Conservation (phyloP, 495 filamentous ascomycete species). For the Aspergillus nanangensis region DNA sequence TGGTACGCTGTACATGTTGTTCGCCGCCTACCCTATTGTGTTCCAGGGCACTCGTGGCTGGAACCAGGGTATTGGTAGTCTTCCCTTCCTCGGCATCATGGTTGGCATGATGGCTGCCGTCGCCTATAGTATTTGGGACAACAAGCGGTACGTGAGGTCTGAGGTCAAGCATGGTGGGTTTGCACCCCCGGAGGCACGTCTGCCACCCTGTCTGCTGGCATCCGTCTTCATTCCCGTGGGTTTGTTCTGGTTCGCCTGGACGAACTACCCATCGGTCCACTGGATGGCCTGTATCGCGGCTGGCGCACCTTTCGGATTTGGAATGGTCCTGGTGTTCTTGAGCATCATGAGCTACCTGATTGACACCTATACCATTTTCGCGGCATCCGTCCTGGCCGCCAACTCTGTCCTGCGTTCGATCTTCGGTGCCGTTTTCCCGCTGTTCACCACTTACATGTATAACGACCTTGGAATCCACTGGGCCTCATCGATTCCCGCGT, state of each 20-base stretch:
- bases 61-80: constrained; percentile 65
- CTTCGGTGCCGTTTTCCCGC: constrained; percentile 80
- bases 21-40: constrained; percentile 78
- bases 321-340: constrained; percentile 72
- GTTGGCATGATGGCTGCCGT: constrained; percentile 72
- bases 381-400: constrained; percentile 74
- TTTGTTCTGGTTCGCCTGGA: constrained; percentile 68
- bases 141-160: constrained; percentile 40
- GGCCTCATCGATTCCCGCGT: constrained; percentile 74
- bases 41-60: constrained; percentile 70
- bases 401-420: constrained; percentile 64
- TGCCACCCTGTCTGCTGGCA: constrained; percentile 42
- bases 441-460: constrained; percentile 82
- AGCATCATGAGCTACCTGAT: constrained; percentile 77
- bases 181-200: constrained; percentile 45
- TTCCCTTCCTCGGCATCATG: constrained; percentile 78
- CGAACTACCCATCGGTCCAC: constrained; percentile 64
- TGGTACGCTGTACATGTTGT: constrained; percentile 77
- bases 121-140: constrained; percentile 42
- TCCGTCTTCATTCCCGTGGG: constrained; percentile 40
- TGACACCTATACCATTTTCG: constrained; percentile 76
- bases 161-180: constrained; percentile 34
- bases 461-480: constrained; percentile 71
- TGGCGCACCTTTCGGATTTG: constrained; percentile 68
- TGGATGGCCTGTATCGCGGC: constrained; percentile 63